phyloP scores from a whole-genome alignment of 139 green algal genomes.

The Micractinium sp. region DNA sequence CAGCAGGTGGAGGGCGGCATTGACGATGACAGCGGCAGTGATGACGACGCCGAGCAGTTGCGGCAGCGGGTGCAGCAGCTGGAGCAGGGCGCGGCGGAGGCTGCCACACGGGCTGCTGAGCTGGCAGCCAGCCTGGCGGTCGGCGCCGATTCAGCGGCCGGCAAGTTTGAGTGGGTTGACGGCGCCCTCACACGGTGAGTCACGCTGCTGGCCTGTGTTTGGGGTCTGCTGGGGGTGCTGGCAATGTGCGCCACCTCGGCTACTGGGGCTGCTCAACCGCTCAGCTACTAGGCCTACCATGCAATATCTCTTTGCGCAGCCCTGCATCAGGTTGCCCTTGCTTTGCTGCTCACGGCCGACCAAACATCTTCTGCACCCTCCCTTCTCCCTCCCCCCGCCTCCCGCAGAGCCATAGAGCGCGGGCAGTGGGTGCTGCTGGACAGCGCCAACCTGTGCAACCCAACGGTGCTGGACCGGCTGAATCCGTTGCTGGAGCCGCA shows the following conservation, averaged over 20 bases:
- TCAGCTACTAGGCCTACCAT: no score
- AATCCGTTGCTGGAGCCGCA: slow-evolving; percentile 96
- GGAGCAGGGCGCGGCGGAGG: background rate
- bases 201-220: background rate
- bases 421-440: slow-evolving; percentile 89
- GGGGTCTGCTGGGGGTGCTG: background rate
- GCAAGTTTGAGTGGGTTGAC: slow-evolving; percentile 98
- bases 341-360: no score
- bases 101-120: background rate
- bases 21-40: background rate
- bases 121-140: slow-evolving; percentile 46
- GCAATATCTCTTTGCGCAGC: no score
- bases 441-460: slow-evolving; percentile 96
- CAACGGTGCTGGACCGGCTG: slow-evolving; percentile 96
- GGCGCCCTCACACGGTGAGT: slow-evolving; percentile 77
- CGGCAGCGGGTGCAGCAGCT: background rate
- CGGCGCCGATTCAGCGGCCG: slow-evolving; percentile 49
- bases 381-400: background rate
- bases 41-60: background rate
- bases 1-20: background rate
- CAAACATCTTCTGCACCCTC: background rate
- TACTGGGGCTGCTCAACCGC: background rate
- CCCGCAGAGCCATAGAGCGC: slow-evolving; percentile 31
- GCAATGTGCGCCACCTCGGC: background rate
- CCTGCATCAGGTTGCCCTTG: no score